These are phyloP conservation scores for Naganishia antarctica DNA, from an alignment of 768 basidiomycete genomes.

Conservation along the genomic window DNA sequence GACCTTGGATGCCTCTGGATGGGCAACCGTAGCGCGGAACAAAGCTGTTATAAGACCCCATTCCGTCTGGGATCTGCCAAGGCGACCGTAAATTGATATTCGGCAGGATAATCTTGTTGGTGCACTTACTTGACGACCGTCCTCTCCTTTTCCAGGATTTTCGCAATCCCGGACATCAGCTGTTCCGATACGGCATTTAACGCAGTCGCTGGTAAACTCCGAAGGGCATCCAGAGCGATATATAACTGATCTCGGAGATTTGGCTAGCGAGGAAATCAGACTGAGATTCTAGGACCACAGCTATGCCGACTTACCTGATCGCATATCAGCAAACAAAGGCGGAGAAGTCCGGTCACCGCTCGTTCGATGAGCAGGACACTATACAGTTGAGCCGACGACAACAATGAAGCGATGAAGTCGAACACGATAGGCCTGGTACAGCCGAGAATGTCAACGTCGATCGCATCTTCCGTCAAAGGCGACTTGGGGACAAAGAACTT, in stretches of 20 bases:
- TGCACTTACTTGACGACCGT: constrained; percentile 61
- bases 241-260: constrained; percentile 87
- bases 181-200: constrained; percentile 84
- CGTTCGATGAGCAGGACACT: constrained; percentile 88
- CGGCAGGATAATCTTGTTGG: neutral
- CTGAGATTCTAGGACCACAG: no score
- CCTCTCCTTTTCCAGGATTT: constrained; percentile 71
- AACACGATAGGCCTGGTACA: constrained; percentile 79
- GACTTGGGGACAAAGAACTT: constrained; percentile 38
- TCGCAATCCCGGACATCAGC: constrained; percentile 69
- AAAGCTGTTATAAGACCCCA: constrained; percentile 91
- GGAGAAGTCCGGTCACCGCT: constrained; percentile 80
- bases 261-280: constrained; percentile 59
- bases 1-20: constrained; percentile 77
- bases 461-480: neutral
- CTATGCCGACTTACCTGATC: constrained; percentile 65
- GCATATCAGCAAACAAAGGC: constrained; percentile 76
- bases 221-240: constrained; percentile 83
- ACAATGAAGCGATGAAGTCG: constrained; percentile 78
- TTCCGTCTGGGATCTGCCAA: constrained; percentile 75
- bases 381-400: constrained; percentile 72
- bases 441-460: neutral
- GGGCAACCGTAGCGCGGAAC: constrained; percentile 74
- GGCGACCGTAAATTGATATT: neutral
- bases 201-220: constrained; percentile 69